These are phyloP conservation scores for Auricularia cornea DNA, from an alignment of 768 basidiomycete species.

Conservation along the genomic window DNA sequence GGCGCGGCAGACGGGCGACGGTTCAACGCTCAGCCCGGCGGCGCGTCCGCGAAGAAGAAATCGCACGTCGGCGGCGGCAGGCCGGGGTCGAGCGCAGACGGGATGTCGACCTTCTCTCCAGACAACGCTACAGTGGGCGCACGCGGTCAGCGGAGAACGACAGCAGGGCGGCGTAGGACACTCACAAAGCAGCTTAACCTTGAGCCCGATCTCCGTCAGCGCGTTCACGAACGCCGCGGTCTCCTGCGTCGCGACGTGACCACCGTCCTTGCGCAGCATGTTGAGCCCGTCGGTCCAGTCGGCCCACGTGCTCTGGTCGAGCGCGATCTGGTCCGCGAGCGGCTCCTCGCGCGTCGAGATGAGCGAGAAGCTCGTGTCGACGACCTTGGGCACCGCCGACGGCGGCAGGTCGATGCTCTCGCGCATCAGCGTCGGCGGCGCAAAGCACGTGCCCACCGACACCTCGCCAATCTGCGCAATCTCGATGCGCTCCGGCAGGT, in stretches of 20 bases:
- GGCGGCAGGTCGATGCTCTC: slow-evolving; percentile 51
- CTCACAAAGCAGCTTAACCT: slow-evolving; percentile 81
- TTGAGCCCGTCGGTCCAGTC: slow-evolving; percentile 94
- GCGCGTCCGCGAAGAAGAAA: slow-evolving; percentile 72
- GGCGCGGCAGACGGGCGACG: not conserved
- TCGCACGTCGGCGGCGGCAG: slow-evolving; percentile 72
- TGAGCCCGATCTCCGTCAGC: slow-evolving; percentile 84
- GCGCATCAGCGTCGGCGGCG: slow-evolving; percentile 50
- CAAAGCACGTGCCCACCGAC: slow-evolving; percentile 58
- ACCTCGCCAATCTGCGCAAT: slow-evolving; percentile 73
- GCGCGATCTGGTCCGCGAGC: slow-evolving; percentile 70
- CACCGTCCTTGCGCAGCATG: slow-evolving; percentile 73
- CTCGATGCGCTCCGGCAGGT: slow-evolving; percentile 82
- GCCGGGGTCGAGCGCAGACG: slow-evolving; percentile 67
- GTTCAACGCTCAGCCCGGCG: not conserved
- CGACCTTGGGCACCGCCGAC: slow-evolving; percentile 36
- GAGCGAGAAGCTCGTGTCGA: slow-evolving; percentile 74
- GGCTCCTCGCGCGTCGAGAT: slow-evolving; percentile 55
- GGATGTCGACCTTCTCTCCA: slow-evolving; percentile 85
- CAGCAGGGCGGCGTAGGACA: too few relatives aligned
- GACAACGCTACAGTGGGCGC: slow-evolving; percentile 57
- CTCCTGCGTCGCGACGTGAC: slow-evolving; percentile 76
- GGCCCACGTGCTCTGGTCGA: slow-evolving; percentile 71
- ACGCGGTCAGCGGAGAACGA: too few relatives aligned
- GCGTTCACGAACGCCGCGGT: slow-evolving; percentile 81